Percentiles rank a stretch among this genome's conserved stretches.
phyloP scores from a whole-genome alignment of 371 early-diverging fungal species.

The Mucor mucedo region DNA sequence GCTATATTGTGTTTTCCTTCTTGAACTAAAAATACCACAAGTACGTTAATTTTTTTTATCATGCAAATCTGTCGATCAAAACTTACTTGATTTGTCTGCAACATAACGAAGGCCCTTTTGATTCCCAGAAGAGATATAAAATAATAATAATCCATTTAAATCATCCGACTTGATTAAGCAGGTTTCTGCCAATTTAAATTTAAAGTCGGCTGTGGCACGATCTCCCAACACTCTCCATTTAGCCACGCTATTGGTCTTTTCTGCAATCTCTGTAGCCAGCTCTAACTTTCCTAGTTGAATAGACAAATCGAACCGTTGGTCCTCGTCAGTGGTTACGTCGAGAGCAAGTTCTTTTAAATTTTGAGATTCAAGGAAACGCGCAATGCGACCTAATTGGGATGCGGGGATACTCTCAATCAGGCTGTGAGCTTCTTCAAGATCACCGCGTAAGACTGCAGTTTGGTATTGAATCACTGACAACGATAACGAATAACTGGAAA shows the following conservation, averaged over 20 bases:
- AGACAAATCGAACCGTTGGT: constrained; percentile 95
- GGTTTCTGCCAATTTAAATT: constrained; percentile 88
- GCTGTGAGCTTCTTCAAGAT: constrained; percentile 78
- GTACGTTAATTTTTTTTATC: background rate
- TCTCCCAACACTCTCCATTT: constrained; percentile 95
- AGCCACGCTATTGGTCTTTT: constrained; percentile 75
- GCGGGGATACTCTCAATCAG: constrained; percentile 83
- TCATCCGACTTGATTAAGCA: constrained; percentile 90
- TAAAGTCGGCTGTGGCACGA: constrained; percentile 86
- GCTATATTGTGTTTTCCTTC: constrained; percentile 90
- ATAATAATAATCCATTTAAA: constrained; percentile 83
- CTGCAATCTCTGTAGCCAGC: constrained; percentile 85
- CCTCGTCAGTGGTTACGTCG: constrained; percentile 89
- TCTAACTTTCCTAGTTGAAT: constrained; percentile 85
- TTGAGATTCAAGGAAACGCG: constrained; percentile 94
- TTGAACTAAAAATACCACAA: constrained; percentile 38
- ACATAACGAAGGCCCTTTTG: constrained; percentile 73
- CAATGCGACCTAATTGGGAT: constrained; percentile 88
- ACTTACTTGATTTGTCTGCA: constrained; percentile 74
- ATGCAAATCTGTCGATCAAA: too few relatives aligned
- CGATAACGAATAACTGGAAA: constrained; percentile 89
- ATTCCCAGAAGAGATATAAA: constrained; percentile 90
- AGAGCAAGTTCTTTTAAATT: constrained; percentile 91
- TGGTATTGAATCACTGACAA: constrained; percentile 95
- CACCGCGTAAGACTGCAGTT: constrained; percentile 92